These are phyloP conservation scores for Phytophthora syringae DNA, from an alignment of 352 stramenopile genomes.

Conservation along the genomic window DNA sequence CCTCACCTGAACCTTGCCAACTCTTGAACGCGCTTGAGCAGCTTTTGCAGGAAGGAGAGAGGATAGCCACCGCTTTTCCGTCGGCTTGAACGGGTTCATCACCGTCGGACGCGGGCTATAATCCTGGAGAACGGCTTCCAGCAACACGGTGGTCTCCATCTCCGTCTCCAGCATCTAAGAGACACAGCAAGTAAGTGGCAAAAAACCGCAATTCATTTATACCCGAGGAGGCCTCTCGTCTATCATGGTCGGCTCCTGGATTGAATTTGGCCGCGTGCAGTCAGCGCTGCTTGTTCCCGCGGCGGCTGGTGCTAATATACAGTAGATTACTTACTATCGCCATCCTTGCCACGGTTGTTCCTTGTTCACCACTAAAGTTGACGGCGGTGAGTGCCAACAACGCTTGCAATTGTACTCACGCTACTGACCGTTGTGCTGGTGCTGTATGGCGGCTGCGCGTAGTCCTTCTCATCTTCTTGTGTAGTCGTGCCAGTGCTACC, in stretches of 20 bases:
- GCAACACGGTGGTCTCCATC: slow-evolving; percentile 33
- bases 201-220: slow-evolving; percentile 44
- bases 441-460: slow-evolving; percentile 36
- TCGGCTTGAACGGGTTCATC: slow-evolving; percentile 39
- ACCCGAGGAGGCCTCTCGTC: slow-evolving; percentile 2
- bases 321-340: slow-evolving; percentile 36
- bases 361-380: slow-evolving; percentile 12
- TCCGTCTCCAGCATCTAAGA: neutral
- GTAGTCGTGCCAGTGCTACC: slow-evolving; percentile 28
- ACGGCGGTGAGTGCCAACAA: slow-evolving; percentile 25
- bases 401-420: slow-evolving; percentile 29
- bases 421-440: slow-evolving; percentile 37
- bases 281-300: neutral
- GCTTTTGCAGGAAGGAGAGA: slow-evolving; percentile 18
- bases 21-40: neutral
- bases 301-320: slow-evolving; percentile 26
- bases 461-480: slow-evolving; percentile 44
- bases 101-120: slow-evolving; percentile 22
- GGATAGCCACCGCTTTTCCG: slow-evolving; percentile 25
- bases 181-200: neutral
- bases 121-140: slow-evolving; percentile 41
- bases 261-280: slow-evolving; percentile 5
- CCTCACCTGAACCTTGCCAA: slow-evolving; percentile 34
- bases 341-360: neutral
- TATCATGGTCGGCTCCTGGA: slow-evolving; percentile 9